Conservation (phyloP, 495 filamentous ascomycete genomes). For the Apiosordaria backusii region DNA sequence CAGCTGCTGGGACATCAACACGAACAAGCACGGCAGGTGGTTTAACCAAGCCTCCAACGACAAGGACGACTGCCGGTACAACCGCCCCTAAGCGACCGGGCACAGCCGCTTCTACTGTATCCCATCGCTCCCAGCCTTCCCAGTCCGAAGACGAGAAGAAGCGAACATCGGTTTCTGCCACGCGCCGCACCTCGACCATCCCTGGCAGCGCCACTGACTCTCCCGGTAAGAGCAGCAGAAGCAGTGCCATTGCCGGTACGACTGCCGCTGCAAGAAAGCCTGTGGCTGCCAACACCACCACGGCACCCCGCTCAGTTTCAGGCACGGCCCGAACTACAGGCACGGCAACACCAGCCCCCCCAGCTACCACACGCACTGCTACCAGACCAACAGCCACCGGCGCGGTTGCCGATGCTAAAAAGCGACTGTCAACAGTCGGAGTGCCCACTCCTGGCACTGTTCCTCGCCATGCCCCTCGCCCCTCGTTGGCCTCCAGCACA, state of each 20-base stretch:
- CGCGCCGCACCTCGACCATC: constrained; percentile 41
- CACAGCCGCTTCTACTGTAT: constrained; percentile 29
- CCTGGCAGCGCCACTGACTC: constrained; percentile 32
- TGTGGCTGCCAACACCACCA: constrained; percentile 30
- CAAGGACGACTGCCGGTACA: constrained; percentile 30
- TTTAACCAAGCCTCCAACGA: constrained; percentile 39
- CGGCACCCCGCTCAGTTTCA: constrained; percentile 28
- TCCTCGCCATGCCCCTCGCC: constrained; percentile 35
- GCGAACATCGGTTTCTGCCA: constrained; percentile 25
- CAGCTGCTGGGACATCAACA: constrained; percentile 37
- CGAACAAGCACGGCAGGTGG: constrained; percentile 31
- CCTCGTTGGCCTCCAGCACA: constrained; percentile 34
- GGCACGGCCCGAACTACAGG: constrained; percentile 28
- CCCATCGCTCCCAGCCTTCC: constrained; percentile 43
- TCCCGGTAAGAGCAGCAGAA: constrained; percentile 39
- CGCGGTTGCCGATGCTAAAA: constrained; percentile 45
- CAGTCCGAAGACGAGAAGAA: constrained; percentile 49
- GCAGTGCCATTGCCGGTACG: constrained; percentile 30
- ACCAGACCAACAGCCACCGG: constrained; percentile 34
- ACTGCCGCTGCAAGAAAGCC: constrained; percentile 42
- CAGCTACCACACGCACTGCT: constrained; percentile 30
- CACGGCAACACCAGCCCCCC: constrained; percentile 22
- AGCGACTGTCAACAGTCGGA: constrained; percentile 44
- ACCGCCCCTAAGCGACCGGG: constrained; percentile 37
- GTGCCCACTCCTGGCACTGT: constrained; percentile 23